Evolutionary conservation across 768 basidiomycete species (phyloP), one percentile per base, ranked within the genome.

Genomic region (Tricholoma bakamatsutake): DNA sequence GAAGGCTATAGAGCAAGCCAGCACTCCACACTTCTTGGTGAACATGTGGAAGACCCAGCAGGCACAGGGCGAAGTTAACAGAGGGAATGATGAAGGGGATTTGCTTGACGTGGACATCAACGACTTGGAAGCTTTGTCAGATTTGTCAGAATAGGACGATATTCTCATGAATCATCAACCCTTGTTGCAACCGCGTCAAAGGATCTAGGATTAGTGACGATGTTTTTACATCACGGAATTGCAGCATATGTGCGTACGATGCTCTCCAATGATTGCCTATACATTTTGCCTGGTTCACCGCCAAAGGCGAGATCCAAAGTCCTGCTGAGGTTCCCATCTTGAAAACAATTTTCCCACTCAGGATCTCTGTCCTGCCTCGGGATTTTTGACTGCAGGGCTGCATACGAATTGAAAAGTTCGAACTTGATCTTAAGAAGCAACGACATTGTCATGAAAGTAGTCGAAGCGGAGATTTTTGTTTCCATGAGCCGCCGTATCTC

Each of bases 1-100:
- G 69, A 94, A 93, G 69, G 62, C 63, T 5, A 76, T 85, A 50
- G 84, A 87, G 62, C 70, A 87, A 60, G 92, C 90, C 2, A 92
- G 84, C 60, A 84, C 85, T 3, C 77, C 84, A 2, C 75, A 80
- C 17, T 84, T 90, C 64, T 73, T 95, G 49, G 87, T 81, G 8
- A 75, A 77, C 11, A 80, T 93, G 67, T 93, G 84, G 69, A 73
- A 74, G 52, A 75, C 75, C 40, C 90, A 94, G 67, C 79, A 83
- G 51, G 74, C 68, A 15, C 69, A 69, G 46, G 71, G 69, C 9
- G 65, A 49, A 3, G 61, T 53, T 6, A 50, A 58, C 27, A 68
- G 64, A 34, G 78, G 73, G 3, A 74, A 75, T 7, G 84, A 84
- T 60, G 83, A 82, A 30, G 82, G 79, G 10, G 84, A 87, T 18